Base-by-base conservation (phyloP, 176 grass and related monocot species). In the Oropetium thomaeum region DNA sequence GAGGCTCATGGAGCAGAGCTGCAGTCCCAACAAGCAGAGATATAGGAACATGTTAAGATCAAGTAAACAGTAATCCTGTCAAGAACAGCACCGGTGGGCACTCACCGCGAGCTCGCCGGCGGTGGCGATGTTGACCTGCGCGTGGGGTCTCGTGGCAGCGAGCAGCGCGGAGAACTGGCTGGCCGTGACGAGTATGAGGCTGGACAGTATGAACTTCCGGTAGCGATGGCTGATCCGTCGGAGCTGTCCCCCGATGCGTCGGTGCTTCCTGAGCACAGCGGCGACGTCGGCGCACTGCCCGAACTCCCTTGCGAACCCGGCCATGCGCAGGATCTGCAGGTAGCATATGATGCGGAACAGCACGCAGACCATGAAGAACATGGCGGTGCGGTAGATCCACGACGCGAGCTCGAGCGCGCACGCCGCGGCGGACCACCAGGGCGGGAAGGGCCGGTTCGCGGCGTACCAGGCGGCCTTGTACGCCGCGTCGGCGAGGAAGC, bases 291-390 rank as follows among this genome's bases (percentile, higher is more conserved):
- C 58, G 72, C 82, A 88, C 69, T 73, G 82, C 10, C 84, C 76
- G 76, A 99, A 88, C 63, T 82, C 79, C 30, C 75, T 49, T 15
- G 79, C 82, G 60, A 99, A 95, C 30, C 93, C 89, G 23, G 74
- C 79, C 91, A 99, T 92, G 35, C 92, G 84, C 20, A 95, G 89
- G 79, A 99, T 83, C 86, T 90, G 82, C 17, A 99, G 92, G 77
- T 79, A 84, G 73, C 96, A 99, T 1, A 92, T 95, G 54, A 87
- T 88, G 41, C 75, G 79, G 80, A 99, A 99, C 38, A 92, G 82
- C 48, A 92, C 82, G 80, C 92, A 95, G 0, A 60, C 85, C 71
- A 95, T 84, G 51, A 95, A 81, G 76, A 95, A 85, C 75, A 86
- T 83, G 64, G 92, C 82, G 5, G 79, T 78, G 76, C 92, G 96